A percentile compares a stretch with the other conserved stretches of the same genome.
These are phyloP conservation scores for Histomonas meleagridis DNA, from an alignment of 208 protist species.

Conservation along the genomic window DNA sequence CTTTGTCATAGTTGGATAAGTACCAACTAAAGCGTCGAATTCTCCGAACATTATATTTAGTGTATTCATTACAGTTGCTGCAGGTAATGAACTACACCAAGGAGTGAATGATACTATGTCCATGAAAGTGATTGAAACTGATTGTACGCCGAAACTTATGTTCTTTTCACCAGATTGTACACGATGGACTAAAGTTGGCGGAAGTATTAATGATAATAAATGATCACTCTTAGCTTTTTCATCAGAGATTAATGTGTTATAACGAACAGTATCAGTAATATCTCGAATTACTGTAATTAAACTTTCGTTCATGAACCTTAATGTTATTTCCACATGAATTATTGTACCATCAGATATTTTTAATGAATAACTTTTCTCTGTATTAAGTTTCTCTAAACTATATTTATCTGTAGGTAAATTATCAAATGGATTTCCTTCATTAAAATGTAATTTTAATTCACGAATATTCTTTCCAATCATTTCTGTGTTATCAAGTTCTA, in stretches of 20 bases:
- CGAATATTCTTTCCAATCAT: background rate
- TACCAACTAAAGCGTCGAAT: background rate
- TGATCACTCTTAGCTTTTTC: background rate
- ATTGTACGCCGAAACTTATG: background rate
- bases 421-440: background rate
- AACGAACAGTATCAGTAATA: background rate
- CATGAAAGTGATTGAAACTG: background rate
- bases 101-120: slow-evolving; percentile 8
- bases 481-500: background rate
- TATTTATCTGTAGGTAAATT: background rate
- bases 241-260: background rate
- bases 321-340: background rate
- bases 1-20: background rate
- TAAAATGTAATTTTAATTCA: background rate
- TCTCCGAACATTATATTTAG: background rate
- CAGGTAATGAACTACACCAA: background rate
- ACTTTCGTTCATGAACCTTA: background rate
- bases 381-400: background rate
- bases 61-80: background rate
- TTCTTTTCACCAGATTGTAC: slow-evolving; percentile 11
- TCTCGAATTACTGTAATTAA: background rate
- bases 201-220: background rate
- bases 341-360: background rate
- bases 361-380: background rate
- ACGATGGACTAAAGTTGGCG: background rate